Base-by-base conservation (phyloP, 2,329 filamentous ascomycete species). In the Fusarium sacchari region DNA sequence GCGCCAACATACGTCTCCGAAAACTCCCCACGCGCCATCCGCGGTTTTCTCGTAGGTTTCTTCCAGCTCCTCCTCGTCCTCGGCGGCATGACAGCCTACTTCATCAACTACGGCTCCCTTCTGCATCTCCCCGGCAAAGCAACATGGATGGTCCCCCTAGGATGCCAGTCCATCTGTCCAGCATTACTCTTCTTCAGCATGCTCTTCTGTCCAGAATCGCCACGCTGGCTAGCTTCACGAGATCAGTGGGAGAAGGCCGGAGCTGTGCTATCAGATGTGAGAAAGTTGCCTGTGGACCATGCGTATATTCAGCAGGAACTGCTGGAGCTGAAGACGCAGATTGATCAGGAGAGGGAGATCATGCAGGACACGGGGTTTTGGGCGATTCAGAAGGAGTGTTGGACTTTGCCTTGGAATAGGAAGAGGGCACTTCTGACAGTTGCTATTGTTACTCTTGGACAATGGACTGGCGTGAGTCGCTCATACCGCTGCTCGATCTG, bases 1-100 rank as follows among this genome's bases (percentile, higher is more conserved):
- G 88, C 87, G 7, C 89, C 89, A 6, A 84, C 89, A 2, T 91
- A 90, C 78, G 88, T 91, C 37, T 86, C 88, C 1, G 89, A 91
- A 75, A 91, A 89, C 72, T 82, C 88, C 6, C 89, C 89, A 7
- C 86, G 87, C 44, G 87, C 86, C 39, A 90, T 90, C 65, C 87
- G 89, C 43, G 89, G 89, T 18, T 86, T 87, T 60, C 82, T 91
- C 0, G 89, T 88, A 1, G 89, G 89, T 66, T 85, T 90, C 66
- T 91, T 90, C 75, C 88, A 91, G 70, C 84, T 90, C 14, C 89
- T 90, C 75, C 84, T 89, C 46, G 86, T 87, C 17, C 83, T 83
- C 34, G 86, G 86, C 39, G 85, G 83, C 43, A 87, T 87, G 83
- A 79, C 87, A 34, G 85, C 86, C 3, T 88, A 87, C 70, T 88